Percentiles rank a stretch among this genome's conserved stretches.
Conservation (phyloP, 1,139 yeast genomes). For the Yamadazyma mexicana region DNA sequence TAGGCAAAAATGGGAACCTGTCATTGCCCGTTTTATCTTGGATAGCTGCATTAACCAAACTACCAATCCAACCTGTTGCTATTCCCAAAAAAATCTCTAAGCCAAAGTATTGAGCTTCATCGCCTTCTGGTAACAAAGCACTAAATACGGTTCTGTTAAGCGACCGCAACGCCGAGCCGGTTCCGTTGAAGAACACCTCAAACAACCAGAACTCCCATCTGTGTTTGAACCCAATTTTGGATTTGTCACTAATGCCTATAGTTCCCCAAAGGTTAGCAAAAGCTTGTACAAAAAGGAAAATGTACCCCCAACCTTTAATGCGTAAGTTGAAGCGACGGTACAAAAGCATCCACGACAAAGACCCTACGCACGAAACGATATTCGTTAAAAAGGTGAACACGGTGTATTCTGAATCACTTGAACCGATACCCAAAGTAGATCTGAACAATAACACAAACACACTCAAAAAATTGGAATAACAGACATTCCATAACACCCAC, state of each 20-base stretch:
- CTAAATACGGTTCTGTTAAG: conserved; percentile 41
- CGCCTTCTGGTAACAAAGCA: conserved; percentile 41
- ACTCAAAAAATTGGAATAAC: conserved; percentile 36
- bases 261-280: conserved; percentile 46
- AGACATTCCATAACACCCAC: conserved; percentile 49
- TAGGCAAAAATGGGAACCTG: conserved; percentile 42
- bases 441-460: conserved; percentile 42
- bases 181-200: conserved; percentile 35
- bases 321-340: conserved; percentile 26
- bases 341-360: conserved; percentile 39
- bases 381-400: conserved; percentile 41
- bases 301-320: conserved; percentile 38
- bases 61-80: conserved; percentile 47
- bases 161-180: conserved; percentile 39
- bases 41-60: conserved; percentile 39
- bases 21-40: conserved; percentile 43
- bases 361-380: conserved; percentile 35
- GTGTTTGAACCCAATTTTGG: conserved; percentile 39
- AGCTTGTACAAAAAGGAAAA: conserved; percentile 29
- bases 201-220: conserved; percentile 49
- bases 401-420: conserved; percentile 41
- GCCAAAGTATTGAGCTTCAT: conserved; percentile 48
- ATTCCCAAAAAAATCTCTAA: conserved; percentile 44
- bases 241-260: conserved; percentile 30
- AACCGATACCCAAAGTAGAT: conserved; percentile 41